Evolutionary conservation across 2,329 filamentous ascomycete genomes (phyloP), one percentile per base, ranked within the genome.

Genomic region (Penicillium sp.): DNA sequence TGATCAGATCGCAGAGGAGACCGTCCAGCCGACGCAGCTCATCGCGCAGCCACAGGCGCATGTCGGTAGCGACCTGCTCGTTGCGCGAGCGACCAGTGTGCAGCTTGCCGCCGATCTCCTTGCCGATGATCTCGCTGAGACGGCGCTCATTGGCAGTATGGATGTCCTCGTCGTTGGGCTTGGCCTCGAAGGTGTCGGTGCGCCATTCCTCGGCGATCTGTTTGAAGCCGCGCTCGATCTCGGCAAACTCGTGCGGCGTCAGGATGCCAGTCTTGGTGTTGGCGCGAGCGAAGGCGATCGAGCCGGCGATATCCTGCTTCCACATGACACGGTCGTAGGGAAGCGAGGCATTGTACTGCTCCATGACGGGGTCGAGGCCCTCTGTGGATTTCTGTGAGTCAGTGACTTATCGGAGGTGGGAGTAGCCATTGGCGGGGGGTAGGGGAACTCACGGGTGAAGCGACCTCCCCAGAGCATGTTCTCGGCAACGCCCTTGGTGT

Each of bases 1-100:
- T 76, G 35, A 95, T 75, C 58, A 95, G 80, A 47, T 81, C 79
- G 38, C 82, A 76, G 4, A 95, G 77, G 60, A 84, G 82, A 31
- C 61, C 68, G 60, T 95, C 88, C 44, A 95, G 81, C 56, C 77
- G 76, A 49, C 78, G 79, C 50, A 95, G 75, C 73, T 87, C 80
- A 56, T 91, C 84, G 38, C 89, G 80, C 55, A 95, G 73, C 89
- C 89, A 96, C 68, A 95, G 76, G 53, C 89, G 84, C 87, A 95
- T 92, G 64, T 95, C 89, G 20, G 86, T 91, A 42, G 85, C 89
- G 49, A 95, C 83, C 73, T 95, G 90, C 72, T 96, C 90, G 65
- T 95, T 95, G 60, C 90, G 81, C 69, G 86, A 91, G 45, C 91
- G 85, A 38, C 86, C 86, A 2, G 90, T 95, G 72, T 95, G 91